Evolutionary conservation across 805 yeast species (phyloP).

Genomic region (Kodamaea fukazawae): DNA sequence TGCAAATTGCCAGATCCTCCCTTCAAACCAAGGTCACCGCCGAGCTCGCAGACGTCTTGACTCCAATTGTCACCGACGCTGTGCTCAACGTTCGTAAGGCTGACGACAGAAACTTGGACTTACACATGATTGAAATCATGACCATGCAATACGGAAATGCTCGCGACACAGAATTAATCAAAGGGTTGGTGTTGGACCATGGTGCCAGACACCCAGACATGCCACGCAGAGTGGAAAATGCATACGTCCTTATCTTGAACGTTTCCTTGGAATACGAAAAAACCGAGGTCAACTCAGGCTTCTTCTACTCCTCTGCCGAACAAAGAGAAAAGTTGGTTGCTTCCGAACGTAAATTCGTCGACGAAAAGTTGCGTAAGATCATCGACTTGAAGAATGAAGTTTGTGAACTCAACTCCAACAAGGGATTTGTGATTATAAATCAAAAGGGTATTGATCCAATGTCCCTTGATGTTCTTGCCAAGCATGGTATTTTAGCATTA

Average conservation of each 20-base stretch:
- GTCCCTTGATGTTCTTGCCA: slow-evolving; percentile 92
- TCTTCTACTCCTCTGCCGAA: slow-evolving; percentile 90
- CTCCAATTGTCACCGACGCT: slow-evolving; percentile 96
- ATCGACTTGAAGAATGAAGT: slow-evolving; percentile 91
- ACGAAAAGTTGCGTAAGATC: slow-evolving; percentile 86
- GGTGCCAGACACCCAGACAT: slow-evolving; percentile 99
- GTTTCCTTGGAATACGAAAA: slow-evolving; percentile 96
- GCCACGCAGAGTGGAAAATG: slow-evolving; percentile 87
- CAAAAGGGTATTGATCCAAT: slow-evolving; percentile 99
- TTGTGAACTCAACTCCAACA: slow-evolving; percentile 67
- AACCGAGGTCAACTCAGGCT: slow-evolving; percentile 95
- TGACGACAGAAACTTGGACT: slow-evolving; percentile 56
- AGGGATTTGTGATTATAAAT: slow-evolving; percentile 90
- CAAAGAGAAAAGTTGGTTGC: slow-evolving; percentile 94
- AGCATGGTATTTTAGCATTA: slow-evolving; percentile 86
- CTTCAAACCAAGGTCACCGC: slow-evolving; percentile 80
- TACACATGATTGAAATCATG: slow-evolving; percentile 98
- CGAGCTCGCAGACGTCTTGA: slow-evolving; percentile 73
- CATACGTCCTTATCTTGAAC: slow-evolving; percentile 80
- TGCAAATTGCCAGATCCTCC: slow-evolving; percentile 90
- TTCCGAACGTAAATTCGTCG: slow-evolving; percentile 90
- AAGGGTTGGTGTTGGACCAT: slow-evolving; percentile 92
- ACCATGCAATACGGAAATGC: slow-evolving; percentile 93
- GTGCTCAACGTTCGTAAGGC: slow-evolving; percentile 70
- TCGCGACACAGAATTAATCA: slow-evolving; percentile 75